Conservation (phyloP, 1,284 basidiomycete genomes). For the Amylostereum areolatum region DNA sequence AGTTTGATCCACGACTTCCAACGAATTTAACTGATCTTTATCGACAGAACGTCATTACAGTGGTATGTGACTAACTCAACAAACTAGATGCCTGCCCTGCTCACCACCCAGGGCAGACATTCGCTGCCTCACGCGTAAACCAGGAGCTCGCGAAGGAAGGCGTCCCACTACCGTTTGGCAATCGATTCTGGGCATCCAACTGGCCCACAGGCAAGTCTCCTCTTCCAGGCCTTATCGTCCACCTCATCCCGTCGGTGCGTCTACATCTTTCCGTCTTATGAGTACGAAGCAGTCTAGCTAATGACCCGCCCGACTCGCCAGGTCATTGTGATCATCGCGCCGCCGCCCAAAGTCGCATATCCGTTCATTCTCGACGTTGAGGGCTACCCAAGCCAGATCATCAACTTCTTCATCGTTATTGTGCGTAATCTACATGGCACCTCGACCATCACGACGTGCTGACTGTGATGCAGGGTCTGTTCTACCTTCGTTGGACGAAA, state of each 20-base stretch:
- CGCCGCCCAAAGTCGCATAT: constrained; percentile 39
- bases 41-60: constrained; percentile 9
- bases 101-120: constrained; percentile 28
- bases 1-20: neutral
- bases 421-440: constrained; percentile 22
- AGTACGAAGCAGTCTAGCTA: neutral
- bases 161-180: constrained; percentile 38
- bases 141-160: constrained; percentile 54
- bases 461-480: constrained; percentile 36
- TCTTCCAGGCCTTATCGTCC: constrained; percentile 36
- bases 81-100: neutral
- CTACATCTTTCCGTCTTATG: too few species aligned
- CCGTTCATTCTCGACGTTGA: constrained; percentile 53
- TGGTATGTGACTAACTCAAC: constrained; percentile 1
- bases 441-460: neutral
- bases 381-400: constrained; percentile 51
- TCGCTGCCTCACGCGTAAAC: constrained; percentile 38
- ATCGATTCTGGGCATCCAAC: constrained; percentile 38
- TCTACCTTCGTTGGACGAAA: constrained; percentile 48
- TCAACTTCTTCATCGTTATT: constrained; percentile 49
- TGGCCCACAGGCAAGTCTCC: constrained; percentile 40
- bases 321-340: constrained; percentile 43
- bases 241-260: constrained; percentile 30
- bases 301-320: constrained; percentile 14
- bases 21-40: neutral